Evolutionary conservation across 2,329 filamentous ascomycete genomes (phyloP).

Genomic region (Massarina eburnea): DNA sequence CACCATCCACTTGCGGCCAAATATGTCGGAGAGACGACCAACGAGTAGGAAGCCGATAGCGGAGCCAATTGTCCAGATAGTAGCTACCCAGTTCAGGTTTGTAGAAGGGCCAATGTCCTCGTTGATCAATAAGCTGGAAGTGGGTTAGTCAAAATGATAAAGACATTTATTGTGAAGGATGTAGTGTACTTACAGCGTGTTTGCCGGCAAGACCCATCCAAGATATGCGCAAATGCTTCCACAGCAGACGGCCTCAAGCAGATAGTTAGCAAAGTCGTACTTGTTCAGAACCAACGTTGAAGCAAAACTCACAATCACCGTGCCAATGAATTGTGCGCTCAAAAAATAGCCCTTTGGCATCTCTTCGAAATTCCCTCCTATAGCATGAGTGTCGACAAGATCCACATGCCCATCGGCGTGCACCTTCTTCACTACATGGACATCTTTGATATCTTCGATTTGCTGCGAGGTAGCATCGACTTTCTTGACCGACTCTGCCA

Average conservation of each 20-base stretch:
- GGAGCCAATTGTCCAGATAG: constrained; percentile 26
- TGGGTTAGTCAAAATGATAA: not conserved
- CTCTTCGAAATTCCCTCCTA: constrained; percentile 46
- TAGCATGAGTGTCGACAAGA: constrained; percentile 45
- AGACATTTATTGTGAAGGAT: no score
- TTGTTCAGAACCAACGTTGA: not conserved
- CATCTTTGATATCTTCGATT: constrained; percentile 17
- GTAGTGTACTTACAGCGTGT: constrained; percentile 22
- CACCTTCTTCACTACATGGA: constrained; percentile 27
- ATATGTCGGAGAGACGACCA: constrained; percentile 28
- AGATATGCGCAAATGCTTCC: constrained; percentile 31
- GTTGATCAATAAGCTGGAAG: constrained; percentile 22
- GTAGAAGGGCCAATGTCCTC: constrained; percentile 28
- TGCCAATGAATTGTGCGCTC: constrained; percentile 47
- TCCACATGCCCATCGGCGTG: constrained; percentile 48
- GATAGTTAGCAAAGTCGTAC: not conserved
- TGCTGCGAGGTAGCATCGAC: constrained; percentile 7
- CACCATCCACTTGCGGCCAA: constrained; percentile 28
- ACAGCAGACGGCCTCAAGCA: constrained; percentile 23
- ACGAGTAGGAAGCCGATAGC: constrained; percentile 26
- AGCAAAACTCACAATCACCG: constrained; percentile 29
- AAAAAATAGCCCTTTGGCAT: constrained; percentile 49
- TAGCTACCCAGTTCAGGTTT: constrained; percentile 32
- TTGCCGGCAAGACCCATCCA: constrained; percentile 32
- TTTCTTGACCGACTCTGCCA: constrained; percentile 14